A percentile compares a stretch with the other conserved stretches of the same genome.
Conservation (phyloP, 768 basidiomycete species). For the Multifurca ochricompacta region DNA sequence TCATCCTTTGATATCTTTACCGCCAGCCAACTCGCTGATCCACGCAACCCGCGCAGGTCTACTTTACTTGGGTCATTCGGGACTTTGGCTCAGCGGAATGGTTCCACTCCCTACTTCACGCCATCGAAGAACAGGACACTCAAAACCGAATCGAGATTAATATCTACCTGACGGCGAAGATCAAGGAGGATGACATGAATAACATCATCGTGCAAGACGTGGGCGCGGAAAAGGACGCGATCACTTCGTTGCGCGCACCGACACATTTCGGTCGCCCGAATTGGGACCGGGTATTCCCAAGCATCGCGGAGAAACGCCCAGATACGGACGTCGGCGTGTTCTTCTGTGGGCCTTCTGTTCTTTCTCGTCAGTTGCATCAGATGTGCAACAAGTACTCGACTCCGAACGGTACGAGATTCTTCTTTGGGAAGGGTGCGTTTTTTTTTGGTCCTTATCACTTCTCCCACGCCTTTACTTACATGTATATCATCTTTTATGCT, state of each 20-base stretch:
- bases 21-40: background rate
- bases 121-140: slow-evolving; percentile 88
- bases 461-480: too few relatives aligned
- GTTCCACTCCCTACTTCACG: slow-evolving; percentile 91
- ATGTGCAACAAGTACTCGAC: slow-evolving; percentile 83
- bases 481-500: background rate
- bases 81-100: slow-evolving; percentile 86
- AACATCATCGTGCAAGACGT: slow-evolving; percentile 93
- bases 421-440: slow-evolving; percentile 73
- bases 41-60: slow-evolving; percentile 38
- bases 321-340: slow-evolving; percentile 90
- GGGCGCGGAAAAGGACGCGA: slow-evolving; percentile 86
- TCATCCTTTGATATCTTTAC: background rate
- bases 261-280: slow-evolving; percentile 92
- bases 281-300: slow-evolving; percentile 67
- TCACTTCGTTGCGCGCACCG: slow-evolving; percentile 81
- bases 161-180: slow-evolving; percentile 85
- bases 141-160: slow-evolving; percentile 86
- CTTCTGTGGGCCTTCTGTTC: slow-evolving; percentile 77
- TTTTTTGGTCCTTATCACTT: background rate
- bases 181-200: slow-evolving; percentile 89
- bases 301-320: slow-evolving; percentile 73
- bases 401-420: slow-evolving; percentile 73
- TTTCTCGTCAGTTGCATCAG: slow-evolving; percentile 64
- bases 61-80: slow-evolving; percentile 94